Evolutionary conservation across 2,329 filamentous ascomycete species (phyloP).

Genomic region (Septoria linicola): DNA sequence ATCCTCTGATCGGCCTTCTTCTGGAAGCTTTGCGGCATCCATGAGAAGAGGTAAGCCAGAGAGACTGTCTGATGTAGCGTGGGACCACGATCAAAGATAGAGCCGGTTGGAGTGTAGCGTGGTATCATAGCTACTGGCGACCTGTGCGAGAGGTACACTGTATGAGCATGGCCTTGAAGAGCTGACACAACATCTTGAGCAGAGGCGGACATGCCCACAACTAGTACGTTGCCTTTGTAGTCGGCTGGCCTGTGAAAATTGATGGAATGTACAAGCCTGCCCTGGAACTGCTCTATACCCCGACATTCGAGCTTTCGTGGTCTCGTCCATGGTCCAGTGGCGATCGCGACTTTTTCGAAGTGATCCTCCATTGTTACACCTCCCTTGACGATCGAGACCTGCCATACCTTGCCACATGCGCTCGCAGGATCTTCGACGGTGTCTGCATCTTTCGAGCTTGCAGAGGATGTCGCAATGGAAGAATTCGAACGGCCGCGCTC

Average conservation of each 20-base stretch:
- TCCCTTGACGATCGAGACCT: conserved; percentile 36
- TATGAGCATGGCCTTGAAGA: conserved; percentile 3
- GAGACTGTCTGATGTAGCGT: conserved; percentile 1
- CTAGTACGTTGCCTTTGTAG: conserved; percentile 45
- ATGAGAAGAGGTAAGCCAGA: neutral
- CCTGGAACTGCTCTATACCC: conserved; percentile 42
- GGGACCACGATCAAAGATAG: conserved; percentile 8
- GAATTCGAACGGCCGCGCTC: too few species aligned
- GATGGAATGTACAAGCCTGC: conserved; percentile 41
- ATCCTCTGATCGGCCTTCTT: conserved; percentile 5
- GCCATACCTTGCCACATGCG: conserved; percentile 37
- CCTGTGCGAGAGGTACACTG: conserved; percentile 12
- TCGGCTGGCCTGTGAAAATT: conserved; percentile 30
- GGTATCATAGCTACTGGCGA: conserved; percentile 4
- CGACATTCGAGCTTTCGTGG: conserved; percentile 41
- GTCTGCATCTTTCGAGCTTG: too few species aligned
- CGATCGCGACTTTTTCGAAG: conserved; percentile 40
- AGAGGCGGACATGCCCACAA: conserved; percentile 48
- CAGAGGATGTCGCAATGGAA: conserved; percentile 32
- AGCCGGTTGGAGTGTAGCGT: conserved; percentile 7
- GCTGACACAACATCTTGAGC: conserved; percentile 36
- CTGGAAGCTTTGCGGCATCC: neutral
- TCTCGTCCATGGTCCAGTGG: conserved; percentile 38
- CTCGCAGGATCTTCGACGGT: too few species aligned
- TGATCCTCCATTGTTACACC: conserved; percentile 26